Evolutionary conservation across 805 yeast species (phyloP).

Genomic region (Myxozyma sirexii): DNA sequence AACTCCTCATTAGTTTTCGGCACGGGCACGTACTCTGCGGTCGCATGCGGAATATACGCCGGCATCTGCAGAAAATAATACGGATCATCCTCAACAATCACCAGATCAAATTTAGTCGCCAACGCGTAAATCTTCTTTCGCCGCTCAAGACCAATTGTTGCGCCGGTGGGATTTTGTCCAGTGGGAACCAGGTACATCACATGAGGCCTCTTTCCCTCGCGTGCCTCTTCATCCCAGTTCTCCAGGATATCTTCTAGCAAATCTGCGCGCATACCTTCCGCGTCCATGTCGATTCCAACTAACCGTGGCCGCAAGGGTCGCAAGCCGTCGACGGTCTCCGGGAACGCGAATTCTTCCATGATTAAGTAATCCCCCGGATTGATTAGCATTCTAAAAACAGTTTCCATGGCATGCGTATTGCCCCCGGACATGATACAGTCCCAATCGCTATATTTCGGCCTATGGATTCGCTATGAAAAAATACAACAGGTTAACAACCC

Average conservation of each 20-base stretch:
- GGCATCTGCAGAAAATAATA: slow-evolving; percentile 96
- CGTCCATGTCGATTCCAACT: slow-evolving; percentile 78
- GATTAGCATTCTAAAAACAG: slow-evolving; percentile 76
- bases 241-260: slow-evolving; percentile 62
- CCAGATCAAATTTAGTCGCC: slow-evolving; percentile 81
- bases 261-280: slow-evolving; percentile 74
- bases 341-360: slow-evolving; percentile 79
- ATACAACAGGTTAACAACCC: background rate
- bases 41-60: slow-evolving; percentile 49
- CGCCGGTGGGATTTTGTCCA: slow-evolving; percentile 98
- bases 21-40: slow-evolving; percentile 47
- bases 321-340: slow-evolving; percentile 83
- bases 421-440: slow-evolving; percentile 71
- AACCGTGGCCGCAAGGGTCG: slow-evolving; percentile 68
- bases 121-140: slow-evolving; percentile 73
- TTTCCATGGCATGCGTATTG: slow-evolving; percentile 86
- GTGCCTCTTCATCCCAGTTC: slow-evolving; percentile 61
- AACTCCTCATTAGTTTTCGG: slow-evolving; percentile 45
- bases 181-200: slow-evolving; percentile 89
- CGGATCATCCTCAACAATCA: slow-evolving; percentile 94
- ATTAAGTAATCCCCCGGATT: slow-evolving; percentile 80
- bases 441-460: slow-evolving; percentile 68
- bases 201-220: slow-evolving; percentile 67
- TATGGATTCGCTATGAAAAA: slow-evolving; percentile 1
- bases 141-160: slow-evolving; percentile 75